phyloP scores from a whole-genome alignment of 2,329 filamentous ascomycete species.

The Aspergillus persii region DNA sequence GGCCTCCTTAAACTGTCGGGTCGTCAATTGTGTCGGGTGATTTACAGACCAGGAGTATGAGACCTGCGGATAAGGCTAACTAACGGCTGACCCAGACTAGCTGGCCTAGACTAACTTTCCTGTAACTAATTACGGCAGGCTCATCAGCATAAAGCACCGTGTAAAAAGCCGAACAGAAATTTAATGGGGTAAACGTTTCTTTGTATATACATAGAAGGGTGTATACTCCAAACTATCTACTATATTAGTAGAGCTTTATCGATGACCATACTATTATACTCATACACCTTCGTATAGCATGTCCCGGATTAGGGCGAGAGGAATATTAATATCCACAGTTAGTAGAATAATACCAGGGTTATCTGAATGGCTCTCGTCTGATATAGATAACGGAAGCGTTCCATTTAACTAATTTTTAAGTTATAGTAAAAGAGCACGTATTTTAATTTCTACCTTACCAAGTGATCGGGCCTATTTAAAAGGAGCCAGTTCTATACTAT shows the following conservation, averaged over 20 bases:
- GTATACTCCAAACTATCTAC: conserved; percentile 6
- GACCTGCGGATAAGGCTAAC: too few relatives aligned
- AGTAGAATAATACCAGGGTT: conserved; percentile 1
- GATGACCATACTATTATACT: background rate
- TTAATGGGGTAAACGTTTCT: conserved; percentile 5
- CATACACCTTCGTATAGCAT: conserved; percentile 10
- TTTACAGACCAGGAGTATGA: too few relatives aligned
- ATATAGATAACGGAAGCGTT: conserved; percentile 1
- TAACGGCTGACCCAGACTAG: too few relatives aligned
- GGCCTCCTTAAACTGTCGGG: too few relatives aligned
- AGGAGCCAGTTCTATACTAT: too few relatives aligned
- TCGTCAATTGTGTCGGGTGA: too few relatives aligned
- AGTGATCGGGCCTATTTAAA: background rate
- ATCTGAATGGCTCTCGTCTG: background rate
- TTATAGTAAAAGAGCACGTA: conserved; percentile 5
- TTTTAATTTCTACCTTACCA: conserved; percentile 5
- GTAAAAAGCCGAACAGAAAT: conserved; percentile 6
- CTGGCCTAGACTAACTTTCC: background rate
- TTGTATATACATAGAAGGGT: conserved; percentile 7
- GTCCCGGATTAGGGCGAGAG: conserved; percentile 5
- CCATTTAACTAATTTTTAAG: conserved; percentile 8
- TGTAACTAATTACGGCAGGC: conserved; percentile 2
- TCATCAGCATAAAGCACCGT: conserved; percentile 3
- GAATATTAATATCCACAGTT: conserved; percentile 6
- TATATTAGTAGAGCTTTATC: conserved; percentile 2